Base-by-base conservation (phyloP, 1,139 yeast genomes). In the Scheffersomyces lignicola region DNA sequence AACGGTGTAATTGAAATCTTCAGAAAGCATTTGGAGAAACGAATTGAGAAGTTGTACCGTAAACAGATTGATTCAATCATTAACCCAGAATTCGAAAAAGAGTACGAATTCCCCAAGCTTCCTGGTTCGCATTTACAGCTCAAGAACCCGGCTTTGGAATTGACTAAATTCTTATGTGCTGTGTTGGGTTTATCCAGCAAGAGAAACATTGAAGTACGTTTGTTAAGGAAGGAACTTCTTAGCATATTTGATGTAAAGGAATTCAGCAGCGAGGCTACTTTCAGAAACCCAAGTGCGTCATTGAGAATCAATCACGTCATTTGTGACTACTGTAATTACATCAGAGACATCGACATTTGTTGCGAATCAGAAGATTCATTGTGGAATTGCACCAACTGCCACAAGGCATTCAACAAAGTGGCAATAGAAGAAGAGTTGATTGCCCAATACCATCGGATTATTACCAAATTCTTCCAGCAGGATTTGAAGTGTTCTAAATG, bases 401-500 rank as follows among this genome's bases (percentile, higher is more conserved):
- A 69, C 21, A 74, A 70, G 39, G 69, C 76, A 2, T 82, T 83
- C 54, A 82, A 83, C 49, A 75, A 78, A 41, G 75, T 85, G 4
- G 73, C 80, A 2, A 54, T 94, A 21, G 97, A 94, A 54, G 97
- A 92, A 51, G 75, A 75, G 32, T 64, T 92, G 34, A 80, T 94
- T 18, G 77, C 77, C 21, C 83, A 82, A 43, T 69, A 84, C 35
- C 71, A 76, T 44, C 67, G 73, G 40, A 51, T 73, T 23, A 41
- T 86, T 3, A 72, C 82, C n/a, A 64, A 70, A 35, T 92, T 74
- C 57, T 79, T 80, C 51, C 65, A 74, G 27, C 99, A 94, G 59
- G 98, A 92, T 57, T 66, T 86, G 49, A 76, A 76, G 47, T 94
- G 99, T 58, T 55, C 62, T 11, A 87, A 85, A 54, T 94, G 98